Evolutionary conservation across 2,329 filamentous ascomycete genomes (phyloP).

Genomic region (Orbilia oligospora): DNA sequence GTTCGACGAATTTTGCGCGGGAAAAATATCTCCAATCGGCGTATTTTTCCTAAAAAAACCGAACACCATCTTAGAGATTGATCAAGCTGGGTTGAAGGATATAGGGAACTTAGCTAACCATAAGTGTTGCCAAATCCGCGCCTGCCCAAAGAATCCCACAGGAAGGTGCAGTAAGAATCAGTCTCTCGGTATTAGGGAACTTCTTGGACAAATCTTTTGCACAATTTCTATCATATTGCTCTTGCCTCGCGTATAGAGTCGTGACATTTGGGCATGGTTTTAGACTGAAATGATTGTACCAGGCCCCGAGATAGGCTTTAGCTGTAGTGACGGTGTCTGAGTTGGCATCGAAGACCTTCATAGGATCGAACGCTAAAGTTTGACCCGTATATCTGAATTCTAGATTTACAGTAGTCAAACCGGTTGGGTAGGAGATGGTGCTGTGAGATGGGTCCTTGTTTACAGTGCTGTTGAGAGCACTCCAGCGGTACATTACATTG

Average conservation of each 20-base stretch:
- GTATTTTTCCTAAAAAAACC: constrained; percentile 19
- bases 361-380: neutral
- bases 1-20: constrained; percentile 11
- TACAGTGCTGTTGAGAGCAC: neutral
- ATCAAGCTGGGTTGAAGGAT: neutral
- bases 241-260: constrained; percentile 15
- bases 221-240: neutral
- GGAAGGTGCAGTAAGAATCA: neutral
- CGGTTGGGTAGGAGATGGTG: constrained; percentile 40
- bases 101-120: constrained; percentile 25
- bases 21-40: constrained; percentile 11
- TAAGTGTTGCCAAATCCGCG: neutral
- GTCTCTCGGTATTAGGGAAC: constrained; percentile 41
- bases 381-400: neutral
- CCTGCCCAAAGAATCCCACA: constrained; percentile 11
- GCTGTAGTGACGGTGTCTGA: constrained; percentile 29
- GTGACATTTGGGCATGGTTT: constrained; percentile 42
- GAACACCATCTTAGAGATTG: too few species aligned
- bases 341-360: constrained; percentile 28
- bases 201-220: constrained; percentile 1
- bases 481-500: neutral
- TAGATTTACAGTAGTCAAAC: constrained; percentile 30
- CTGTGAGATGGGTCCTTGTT: constrained; percentile 1
- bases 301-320: neutral
- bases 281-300: constrained; percentile 33